Conservation (phyloP, 768 basidiomycete species). For the Trametes villosa region DNA sequence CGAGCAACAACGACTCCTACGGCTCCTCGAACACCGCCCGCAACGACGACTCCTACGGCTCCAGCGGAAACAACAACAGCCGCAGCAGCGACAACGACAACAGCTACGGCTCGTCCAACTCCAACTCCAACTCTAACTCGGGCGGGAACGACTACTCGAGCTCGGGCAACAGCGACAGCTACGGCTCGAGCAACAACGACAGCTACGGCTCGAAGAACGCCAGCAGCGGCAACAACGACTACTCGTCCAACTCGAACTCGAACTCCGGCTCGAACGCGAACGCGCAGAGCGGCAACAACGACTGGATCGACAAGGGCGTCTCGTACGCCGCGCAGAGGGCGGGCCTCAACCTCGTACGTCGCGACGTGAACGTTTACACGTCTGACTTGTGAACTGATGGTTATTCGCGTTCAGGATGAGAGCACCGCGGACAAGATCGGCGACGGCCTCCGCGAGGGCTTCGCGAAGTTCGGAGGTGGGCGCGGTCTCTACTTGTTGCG, state of each 20-base stretch:
- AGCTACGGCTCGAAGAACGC: constrained; percentile 30
- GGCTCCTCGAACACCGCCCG: constrained; percentile 1
- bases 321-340: constrained; percentile 40
- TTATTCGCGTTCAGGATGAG: constrained; percentile 30
- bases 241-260: constrained; percentile 22
- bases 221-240: constrained; percentile 26
- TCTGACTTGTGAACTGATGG: neutral
- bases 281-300: constrained; percentile 28
- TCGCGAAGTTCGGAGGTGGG: constrained; percentile 24
- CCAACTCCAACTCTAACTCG: constrained; percentile 27
- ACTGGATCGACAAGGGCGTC: constrained; percentile 47
- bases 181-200: constrained; percentile 18
- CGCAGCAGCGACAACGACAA: constrained; percentile 16
- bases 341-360: constrained; percentile 51
- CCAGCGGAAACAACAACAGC: constrained; percentile 26
- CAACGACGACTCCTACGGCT: constrained; percentile 12
- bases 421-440: constrained; percentile 44
- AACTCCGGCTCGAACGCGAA: constrained; percentile 26
- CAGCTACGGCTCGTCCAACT: constrained; percentile 27
- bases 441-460: constrained; percentile 34
- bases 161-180: constrained; percentile 13
- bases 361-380: no score
- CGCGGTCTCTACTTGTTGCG: no score
- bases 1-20: constrained; percentile 25
- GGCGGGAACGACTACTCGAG: constrained; percentile 17